phyloP scores from a whole-genome alignment of 345 rosid genomes.

The Camelina laxa region DNA sequence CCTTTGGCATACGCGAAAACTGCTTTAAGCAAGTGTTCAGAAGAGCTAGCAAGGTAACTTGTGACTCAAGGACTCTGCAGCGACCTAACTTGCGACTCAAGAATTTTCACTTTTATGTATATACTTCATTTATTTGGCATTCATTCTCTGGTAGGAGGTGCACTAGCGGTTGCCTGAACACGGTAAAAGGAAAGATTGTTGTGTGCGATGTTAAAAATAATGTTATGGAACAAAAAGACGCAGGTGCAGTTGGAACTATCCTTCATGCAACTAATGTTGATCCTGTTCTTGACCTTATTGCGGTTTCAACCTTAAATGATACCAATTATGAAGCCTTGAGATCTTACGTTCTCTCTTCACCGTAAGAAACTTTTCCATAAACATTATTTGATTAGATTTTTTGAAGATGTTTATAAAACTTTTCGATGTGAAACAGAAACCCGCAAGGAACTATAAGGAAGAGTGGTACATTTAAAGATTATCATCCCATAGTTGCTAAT shows the following conservation, averaged over 20 bases:
- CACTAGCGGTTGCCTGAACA: constrained; percentile 29
- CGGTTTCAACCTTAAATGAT: constrained; percentile 34
- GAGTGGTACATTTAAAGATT: constrained; percentile 45
- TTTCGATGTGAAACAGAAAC: constrained; percentile 13
- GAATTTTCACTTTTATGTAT: background rate
- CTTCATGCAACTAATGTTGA: constrained; percentile 24
- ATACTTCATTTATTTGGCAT: background rate
- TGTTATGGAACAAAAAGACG: background rate
- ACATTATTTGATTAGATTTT: constrained; percentile 36
- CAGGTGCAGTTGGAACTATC: constrained; percentile 51
- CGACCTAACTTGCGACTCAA: constrained; percentile 41
- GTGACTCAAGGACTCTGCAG: background rate
- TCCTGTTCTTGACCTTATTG: constrained; percentile 38
- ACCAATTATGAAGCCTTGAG: constrained; percentile 27
- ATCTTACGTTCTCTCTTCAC: constrained; percentile 46
- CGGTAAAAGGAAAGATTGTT: constrained; percentile 52
- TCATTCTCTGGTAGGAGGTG: constrained; percentile 40
- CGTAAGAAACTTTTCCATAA: constrained; percentile 37
- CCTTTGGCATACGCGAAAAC: constrained; percentile 42
- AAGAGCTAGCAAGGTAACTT: constrained; percentile 30
- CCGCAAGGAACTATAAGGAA: constrained; percentile 46
- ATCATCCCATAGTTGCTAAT: constrained; percentile 44
- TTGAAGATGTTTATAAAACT: background rate
- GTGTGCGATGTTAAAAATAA: constrained; percentile 25
- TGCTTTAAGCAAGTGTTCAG: constrained; percentile 22